Base-by-base conservation (phyloP, 768 basidiomycete genomes). In the Pisolithus orientalis region DNA sequence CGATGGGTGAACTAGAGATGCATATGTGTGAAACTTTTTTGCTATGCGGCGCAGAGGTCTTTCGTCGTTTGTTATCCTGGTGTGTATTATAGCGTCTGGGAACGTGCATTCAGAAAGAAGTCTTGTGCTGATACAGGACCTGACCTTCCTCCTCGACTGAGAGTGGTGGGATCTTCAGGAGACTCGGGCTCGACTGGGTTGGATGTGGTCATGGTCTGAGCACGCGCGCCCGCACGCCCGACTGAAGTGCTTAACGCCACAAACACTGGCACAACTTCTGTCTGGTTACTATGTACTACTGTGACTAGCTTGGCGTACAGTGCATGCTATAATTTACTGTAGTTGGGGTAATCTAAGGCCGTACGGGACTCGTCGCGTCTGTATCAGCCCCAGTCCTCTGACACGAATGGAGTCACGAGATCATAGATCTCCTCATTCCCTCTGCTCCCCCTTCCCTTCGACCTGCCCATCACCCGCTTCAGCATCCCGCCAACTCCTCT, bases 61-160 rank as follows among this genome's bases (percentile, higher is more conserved):
- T 68, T 92, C 89, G 59, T 92, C 89, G 62, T 90, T 86, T 17
- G 82, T 84, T 57, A 92, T 90, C 49, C 90, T 81, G 1, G 85
- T 78, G 62, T 87, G 82, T 45, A 90, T 89, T 59, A 92, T 83
- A 50, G 80, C 78, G 70, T 93, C 90, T 92, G 57, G 9, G 6
- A 21, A 50, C 16, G 39, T 51, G 39, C 37, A n/a, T 45, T 56
- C 39, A 58, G 51, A 52, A 50, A 34, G 37, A 46, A 38, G 6
- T 51, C 53, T 44, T 53, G 39, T 53, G 61, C 51, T 55, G 58
- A 39, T 44, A 43, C 25, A 44, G 16, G 31, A 28, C 38, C 16
- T 47, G 54, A 77, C 82, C 85, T 78, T 85, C 83, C 72, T 85
- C 83, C 54, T 86, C 84, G 32, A 72, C 52, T 17, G 81, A 78